Evolutionary conservation across 345 rosid genomes (phyloP), one percentile per base, ranked within the genome.

Genomic region (Chamaenerion angustifolium): DNA sequence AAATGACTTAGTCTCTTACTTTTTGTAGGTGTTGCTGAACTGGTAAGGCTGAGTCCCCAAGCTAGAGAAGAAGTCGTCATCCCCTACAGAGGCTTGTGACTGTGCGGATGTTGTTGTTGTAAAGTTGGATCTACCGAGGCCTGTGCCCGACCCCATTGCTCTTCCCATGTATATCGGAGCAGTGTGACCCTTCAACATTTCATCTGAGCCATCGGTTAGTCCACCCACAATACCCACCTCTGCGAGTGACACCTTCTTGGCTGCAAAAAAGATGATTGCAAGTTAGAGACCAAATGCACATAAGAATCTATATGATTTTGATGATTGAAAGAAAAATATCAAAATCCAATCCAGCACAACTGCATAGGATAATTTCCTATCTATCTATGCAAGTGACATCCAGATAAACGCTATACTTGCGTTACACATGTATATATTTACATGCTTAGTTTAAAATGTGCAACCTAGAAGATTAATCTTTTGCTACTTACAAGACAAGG

Each of bases 221-320:
- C 58, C 94, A 44, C 95, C 88, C 37, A 92, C 84, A 9, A 84
- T 54, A 4, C 96, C 99, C 45, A 85, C 78, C 51, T 88, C 94
- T 35, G 78, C 90, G 52, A 93, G 76, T 8, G 94, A 84, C 41
- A 80, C 92, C 64, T 85, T 93, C 76, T 88, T 88, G 70, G 96
- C 99, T 93, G 88, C 82, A 77, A 61, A 2, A n/a, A n/a, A n/a
- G n/a, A n/a, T n/a, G n/a, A n/a, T n/a, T n/a, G n/a, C n/a, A n/a
- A n/a, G n/a, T n/a, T n/a, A n/a, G n/a, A n/a, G n/a, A n/a, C n/a
- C n/a, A n/a, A n/a, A n/a, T n/a, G n/a, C n/a, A n/a, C n/a, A n/a
- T n/a, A n/a, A n/a, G n/a, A n/a, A 21, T 21, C 25, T 21, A 21
- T 31, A 31, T 31, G 37, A 31, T 7, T 31, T 31, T 5, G 37